A percentile compares a stretch with the other conserved stretches of the same genome.
Evolutionary conservation across 495 filamentous ascomycete species (phyloP).

Genomic region (Friedmanniomyces simplex): DNA sequence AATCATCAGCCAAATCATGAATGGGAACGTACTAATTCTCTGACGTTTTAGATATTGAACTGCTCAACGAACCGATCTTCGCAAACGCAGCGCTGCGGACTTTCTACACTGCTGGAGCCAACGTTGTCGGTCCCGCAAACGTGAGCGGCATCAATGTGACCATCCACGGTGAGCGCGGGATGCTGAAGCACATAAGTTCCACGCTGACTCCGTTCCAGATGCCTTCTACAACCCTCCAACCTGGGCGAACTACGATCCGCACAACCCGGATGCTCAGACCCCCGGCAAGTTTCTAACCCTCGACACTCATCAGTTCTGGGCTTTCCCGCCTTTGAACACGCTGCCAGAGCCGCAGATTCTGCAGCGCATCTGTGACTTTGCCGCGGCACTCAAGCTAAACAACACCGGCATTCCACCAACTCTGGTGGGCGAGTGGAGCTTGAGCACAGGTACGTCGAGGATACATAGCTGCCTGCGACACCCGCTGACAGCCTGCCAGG

Average conservation of each 20-base stretch:
- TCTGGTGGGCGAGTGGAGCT: slow-evolving; percentile 12
- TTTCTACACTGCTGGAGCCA: slow-evolving; percentile 7
- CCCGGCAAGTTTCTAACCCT: not conserved
- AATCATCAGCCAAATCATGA: not conserved
- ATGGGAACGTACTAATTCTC: not conserved
- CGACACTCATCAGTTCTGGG: slow-evolving; percentile 15
- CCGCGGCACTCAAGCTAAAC: not conserved
- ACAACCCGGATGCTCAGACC: not conserved
- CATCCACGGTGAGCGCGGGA: not conserved
- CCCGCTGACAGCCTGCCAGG: not conserved
- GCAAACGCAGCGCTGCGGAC: not conserved
- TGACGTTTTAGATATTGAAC: slow-evolving; percentile 4
- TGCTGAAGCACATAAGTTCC: not conserved
- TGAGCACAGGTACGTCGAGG: not conserved
- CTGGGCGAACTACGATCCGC: slow-evolving; percentile 11
- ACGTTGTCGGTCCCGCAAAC: slow-evolving; percentile 2
- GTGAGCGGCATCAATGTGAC: slow-evolving; percentile 11
- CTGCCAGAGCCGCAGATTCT: not conserved
- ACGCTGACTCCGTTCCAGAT: not conserved
- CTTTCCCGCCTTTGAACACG: slow-evolving; percentile 5
- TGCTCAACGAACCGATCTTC: slow-evolving; percentile 12
- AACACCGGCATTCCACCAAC: slow-evolving; percentile 14
- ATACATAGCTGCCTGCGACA: too few species aligned
- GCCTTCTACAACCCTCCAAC: slow-evolving; percentile 10
- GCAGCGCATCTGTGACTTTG: slow-evolving; percentile 4